Evolutionary conservation across 2,329 filamentous ascomycete genomes (phyloP).

Genomic region (Dactylellina haptotyla): DNA sequence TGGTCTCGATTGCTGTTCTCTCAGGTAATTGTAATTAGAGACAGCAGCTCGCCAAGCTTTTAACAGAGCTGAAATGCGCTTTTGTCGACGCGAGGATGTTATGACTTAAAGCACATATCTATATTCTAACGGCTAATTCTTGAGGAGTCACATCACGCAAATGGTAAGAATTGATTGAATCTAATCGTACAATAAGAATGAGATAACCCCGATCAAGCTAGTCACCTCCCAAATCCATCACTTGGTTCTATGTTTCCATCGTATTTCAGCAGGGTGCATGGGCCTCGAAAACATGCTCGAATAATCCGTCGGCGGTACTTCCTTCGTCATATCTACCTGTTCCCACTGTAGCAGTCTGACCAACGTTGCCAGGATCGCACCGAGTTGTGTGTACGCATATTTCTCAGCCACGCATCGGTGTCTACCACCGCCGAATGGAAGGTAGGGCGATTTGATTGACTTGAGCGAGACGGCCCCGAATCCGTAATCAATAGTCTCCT

Average conservation of each 20-base stretch:
- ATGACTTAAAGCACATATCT: too few species aligned
- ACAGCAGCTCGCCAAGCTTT: too few species aligned
- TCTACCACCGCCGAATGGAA: constrained; percentile 91
- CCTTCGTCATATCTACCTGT: constrained; percentile 76
- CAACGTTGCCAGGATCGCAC: constrained; percentile 81
- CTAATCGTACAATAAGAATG: too few species aligned
- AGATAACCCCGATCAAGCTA: too few species aligned
- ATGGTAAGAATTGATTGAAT: too few species aligned
- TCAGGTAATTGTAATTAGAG: too few species aligned
- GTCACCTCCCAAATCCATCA: too few species aligned
- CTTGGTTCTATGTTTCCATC: constrained; percentile 68
- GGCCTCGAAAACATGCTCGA: constrained; percentile 78
- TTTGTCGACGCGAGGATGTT: too few species aligned
- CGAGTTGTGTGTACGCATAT: constrained; percentile 91
- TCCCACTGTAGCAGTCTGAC: constrained; percentile 82
- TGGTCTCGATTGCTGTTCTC: too few species aligned
- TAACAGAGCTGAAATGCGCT: too few species aligned
- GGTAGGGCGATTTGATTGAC: constrained; percentile 79
- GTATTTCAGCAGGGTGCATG: constrained; percentile 74
- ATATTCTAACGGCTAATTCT: too few species aligned
- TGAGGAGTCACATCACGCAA: too few species aligned
- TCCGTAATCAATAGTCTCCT: constrained; percentile 89
- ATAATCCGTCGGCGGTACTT: constrained; percentile 75
- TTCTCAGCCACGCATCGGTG: constrained; percentile 97
- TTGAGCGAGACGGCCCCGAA: constrained; percentile 94